Conservation (phyloP, 2,329 filamentous ascomycete genomes). For the Fusarium nygamai region DNA sequence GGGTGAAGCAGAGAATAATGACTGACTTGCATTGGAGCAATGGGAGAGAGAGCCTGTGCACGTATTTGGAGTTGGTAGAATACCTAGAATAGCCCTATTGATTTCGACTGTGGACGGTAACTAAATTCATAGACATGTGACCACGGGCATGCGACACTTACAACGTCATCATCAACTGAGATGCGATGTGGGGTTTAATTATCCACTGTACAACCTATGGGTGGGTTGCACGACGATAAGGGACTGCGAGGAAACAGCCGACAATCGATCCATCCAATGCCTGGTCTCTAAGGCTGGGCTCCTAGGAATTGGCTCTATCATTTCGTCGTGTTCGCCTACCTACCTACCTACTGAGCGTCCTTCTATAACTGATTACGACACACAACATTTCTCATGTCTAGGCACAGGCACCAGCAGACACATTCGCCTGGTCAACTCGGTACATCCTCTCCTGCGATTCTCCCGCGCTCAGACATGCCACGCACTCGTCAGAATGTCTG, state of each 20-base stretch:
- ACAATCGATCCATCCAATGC: constrained; percentile 1
- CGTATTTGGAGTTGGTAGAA: neutral
- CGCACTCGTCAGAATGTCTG: constrained; percentile 36
- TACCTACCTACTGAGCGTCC: neutral
- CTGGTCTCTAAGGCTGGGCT: neutral
- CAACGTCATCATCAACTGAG: constrained; percentile 35
- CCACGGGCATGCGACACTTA: neutral
- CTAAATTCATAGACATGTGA: neutral
- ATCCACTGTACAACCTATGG: neutral
- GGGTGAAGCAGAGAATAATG: neutral
- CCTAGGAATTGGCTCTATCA: neutral
- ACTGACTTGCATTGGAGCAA: neutral
- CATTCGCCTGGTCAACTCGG: neutral
- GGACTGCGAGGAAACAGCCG: constrained; percentile 6
- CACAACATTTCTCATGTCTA: neutral
- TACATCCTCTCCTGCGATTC: neutral
- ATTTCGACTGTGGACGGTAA: neutral
- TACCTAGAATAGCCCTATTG: neutral
- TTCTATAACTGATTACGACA: neutral
- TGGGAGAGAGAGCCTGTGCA: neutral
- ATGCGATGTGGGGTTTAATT: constrained; percentile 25
- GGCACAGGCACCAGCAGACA: neutral
- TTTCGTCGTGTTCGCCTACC: neutral
- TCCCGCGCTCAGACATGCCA: constrained; percentile 15
- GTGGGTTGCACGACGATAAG: constrained; percentile 17